Evolutionary conservation across 2,329 filamentous ascomycete species (phyloP), one percentile per base, ranked within the genome.

Genomic region (Aspergillus sojae): DNA sequence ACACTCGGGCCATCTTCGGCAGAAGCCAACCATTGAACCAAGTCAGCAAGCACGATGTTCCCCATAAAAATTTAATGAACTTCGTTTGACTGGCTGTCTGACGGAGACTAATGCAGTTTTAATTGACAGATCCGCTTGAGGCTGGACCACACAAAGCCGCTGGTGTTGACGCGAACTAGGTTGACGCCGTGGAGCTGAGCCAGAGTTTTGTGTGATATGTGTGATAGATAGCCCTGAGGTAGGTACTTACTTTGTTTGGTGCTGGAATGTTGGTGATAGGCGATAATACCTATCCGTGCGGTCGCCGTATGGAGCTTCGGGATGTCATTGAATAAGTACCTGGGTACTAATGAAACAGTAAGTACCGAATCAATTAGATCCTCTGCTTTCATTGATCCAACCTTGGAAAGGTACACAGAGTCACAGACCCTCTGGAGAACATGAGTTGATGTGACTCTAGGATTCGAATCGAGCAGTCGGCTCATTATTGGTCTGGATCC

Each of bases 121-220:
- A 32, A 21, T 21, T 52, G 9, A 52, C 28, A 52, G 48, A 52
- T 52, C 48, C 48, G 48, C 48, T 32, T 52, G 48, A 52, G 48
- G 48, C 48, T 52, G 48, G 48, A n/a, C 48, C 48, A 52, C 48
- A 52, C 28, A n/a, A 52, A 32, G 21, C 21, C 21, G 11, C 45
- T 52, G 28, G 28, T 21, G 26, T 52, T 30, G 11, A 32, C 19
- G 4, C n/a, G 28, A 32, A 52, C 48, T 52, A 52, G 48, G 9
- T 52, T 52, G 28, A 52, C 28, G 28, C 48, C 48, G 28, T 34
- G 28, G 16, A 52, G 48, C 48, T 32, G 48, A 32, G 12, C 48
- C 48, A 52, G 19, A 52, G 28, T 52, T 52, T 36, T 52, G 48
- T 52, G 48, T 52, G 48, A 52, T 52, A 52, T 34, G 28, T 52